Evolutionary conservation across 2,329 filamentous ascomycete species (phyloP), one percentile per base, ranked within the genome.

Genomic region (Coniochaeta sp.): DNA sequence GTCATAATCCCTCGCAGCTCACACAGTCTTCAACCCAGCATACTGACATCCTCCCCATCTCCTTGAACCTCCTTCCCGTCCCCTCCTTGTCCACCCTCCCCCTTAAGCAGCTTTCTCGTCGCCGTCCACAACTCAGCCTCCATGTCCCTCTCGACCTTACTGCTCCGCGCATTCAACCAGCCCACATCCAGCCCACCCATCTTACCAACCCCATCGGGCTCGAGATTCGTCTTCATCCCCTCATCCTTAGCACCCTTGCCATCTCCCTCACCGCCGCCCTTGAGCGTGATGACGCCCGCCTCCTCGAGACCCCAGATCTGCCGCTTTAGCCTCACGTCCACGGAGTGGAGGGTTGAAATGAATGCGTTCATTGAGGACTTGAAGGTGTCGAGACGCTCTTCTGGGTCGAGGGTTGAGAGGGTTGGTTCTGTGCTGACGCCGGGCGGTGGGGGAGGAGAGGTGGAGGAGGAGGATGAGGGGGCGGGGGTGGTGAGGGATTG

Each of bases 121-220:
- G 79, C 77, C 30, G 74, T 76, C 82, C 92, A 86, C 42, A 95
- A 71, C 69, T 96, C 89, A 2, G 81, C 81, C 63, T 95, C 90
- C 77, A 92, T 94, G 56, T 89, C 86, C 61, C 85, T 81, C 52
- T 89, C 89, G 20, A 95, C 87, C 56, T 86, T 86, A 56, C 88
- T 86, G 55, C 88, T 89, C 52, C 89, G 80, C 61, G 89, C 91
- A 65, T 96, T 97, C 60, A 97, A 70, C 82, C 88, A 92, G 28
- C 91, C 91, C 13, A 95, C 85, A 64, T 96, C 91, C 50, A 96
- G 74, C 26, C 71, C 72, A 9, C 79, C 80, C 30, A 82, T 78
- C 59, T 74, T 75, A 20, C 75, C 81, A 52, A 74, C 69, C 33
- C 76, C 80, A 42, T 81, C 71, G 33, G 83, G 75, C 64, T 82